Base-by-base conservation (phyloP, 805 yeast genomes). In the Kuraishia borneana region DNA sequence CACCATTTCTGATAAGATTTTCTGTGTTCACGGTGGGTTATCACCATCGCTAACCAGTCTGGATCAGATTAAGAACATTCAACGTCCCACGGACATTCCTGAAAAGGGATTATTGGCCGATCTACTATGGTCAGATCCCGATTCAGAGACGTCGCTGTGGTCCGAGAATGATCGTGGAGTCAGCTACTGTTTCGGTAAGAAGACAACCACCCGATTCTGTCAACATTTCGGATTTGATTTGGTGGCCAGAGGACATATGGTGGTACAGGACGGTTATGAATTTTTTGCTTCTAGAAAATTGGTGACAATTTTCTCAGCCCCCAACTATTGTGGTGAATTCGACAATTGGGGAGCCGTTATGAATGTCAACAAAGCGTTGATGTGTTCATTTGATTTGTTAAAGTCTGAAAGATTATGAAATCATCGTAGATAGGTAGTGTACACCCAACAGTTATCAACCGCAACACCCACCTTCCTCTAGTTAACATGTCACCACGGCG, bases 231-330 rank as follows among this genome's bases (percentile, higher is more conserved):
- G 76, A 36, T 76, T 83, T 57, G 94, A 83, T 56, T 58, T 83
- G 50, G 73, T 83, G 41, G 83, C 81, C 31, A 61, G 94, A 47
- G 94, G 89, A 6, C 94, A 83, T 51, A 83, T 83, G 94, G 92
- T 83, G 30, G 94, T 83, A 26, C 89, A 83, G 52, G 89, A 83
- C 50, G 94, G 94, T 3, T 83, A 83, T 50, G 92, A 83, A 51
- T 83, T 83, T 51, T 83, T 79, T 53, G 77, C 76, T 39, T 76
- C 73, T 48, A 61, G 84, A 46, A 76, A 75, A 50, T 60, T 83
- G 37, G 92, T 83, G 1, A 83, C 94, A 0, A 76, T 83, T 1
- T 83, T 83, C 47, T 71, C 78, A 40, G 94, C 92, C 3, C 94
- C 94, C 3, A 83, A 83, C 50, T 83, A 83, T 47, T 79, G 88